phyloP scores from a whole-genome alignment of 208 protist genomes.

The Hexamita inflata region DNA sequence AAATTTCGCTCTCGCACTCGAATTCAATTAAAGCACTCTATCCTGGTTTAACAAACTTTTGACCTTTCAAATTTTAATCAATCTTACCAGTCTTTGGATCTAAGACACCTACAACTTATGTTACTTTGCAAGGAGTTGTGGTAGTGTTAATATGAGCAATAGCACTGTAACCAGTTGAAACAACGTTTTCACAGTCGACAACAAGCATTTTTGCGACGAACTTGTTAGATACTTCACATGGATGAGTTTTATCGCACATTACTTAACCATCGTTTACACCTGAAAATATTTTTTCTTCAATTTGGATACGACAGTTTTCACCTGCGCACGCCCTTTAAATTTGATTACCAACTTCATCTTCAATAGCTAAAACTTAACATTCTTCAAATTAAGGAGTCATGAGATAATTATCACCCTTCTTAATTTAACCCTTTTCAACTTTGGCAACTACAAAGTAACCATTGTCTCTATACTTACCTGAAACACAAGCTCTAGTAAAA shows the following conservation, averaged over 20 bases:
- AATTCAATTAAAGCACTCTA: not conserved
- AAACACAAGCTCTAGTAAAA: conserved; percentile 22
- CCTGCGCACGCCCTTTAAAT: not conserved
- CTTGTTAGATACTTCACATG: not conserved
- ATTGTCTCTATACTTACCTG: conserved; percentile 13
- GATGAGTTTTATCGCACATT: not conserved
- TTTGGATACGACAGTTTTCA: conserved; percentile 4
- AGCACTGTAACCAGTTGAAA: not conserved
- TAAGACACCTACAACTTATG: not conserved
- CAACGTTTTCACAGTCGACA: not conserved
- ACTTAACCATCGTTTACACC: not conserved
- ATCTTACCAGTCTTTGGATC: not conserved
- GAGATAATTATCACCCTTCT: not conserved
- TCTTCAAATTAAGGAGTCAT: not conserved
- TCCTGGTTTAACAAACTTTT: not conserved
- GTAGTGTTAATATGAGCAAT: not conserved
- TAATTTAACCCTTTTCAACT: conserved; percentile 13
- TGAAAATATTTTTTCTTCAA: not conserved
- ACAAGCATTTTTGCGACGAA: not conserved
- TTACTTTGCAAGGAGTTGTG: not conserved
- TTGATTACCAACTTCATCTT: conserved; percentile 6
- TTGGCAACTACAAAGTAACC: not conserved
- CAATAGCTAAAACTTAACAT: not conserved
- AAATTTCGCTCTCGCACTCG: not conserved
- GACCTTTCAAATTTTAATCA: not conserved